Conservation (phyloP, 2,329 filamentous ascomycete species). For the Thelonectria olida region DNA sequence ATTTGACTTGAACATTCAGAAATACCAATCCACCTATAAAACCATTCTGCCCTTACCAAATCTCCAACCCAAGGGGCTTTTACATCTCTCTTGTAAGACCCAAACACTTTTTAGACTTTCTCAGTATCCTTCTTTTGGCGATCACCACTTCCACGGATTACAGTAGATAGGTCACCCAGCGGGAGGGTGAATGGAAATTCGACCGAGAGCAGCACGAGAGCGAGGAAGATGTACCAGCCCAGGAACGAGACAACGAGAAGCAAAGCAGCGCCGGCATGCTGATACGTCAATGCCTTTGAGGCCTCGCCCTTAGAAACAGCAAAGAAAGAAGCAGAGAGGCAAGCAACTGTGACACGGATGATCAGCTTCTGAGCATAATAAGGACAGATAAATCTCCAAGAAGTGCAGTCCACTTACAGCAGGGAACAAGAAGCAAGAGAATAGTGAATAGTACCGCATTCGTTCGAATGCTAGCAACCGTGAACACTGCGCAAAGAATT, state of each 20-base stretch:
- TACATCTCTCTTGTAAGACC: not conserved
- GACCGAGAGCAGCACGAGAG: slow-evolving; percentile 57
- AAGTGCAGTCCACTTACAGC: slow-evolving; percentile 35
- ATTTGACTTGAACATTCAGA: no score
- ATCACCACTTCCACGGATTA: slow-evolving; percentile 43
- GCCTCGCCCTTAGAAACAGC: slow-evolving; percentile 32
- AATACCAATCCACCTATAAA: no score
- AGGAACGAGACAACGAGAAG: slow-evolving; percentile 40
- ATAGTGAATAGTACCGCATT: slow-evolving; percentile 72
- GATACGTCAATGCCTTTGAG: slow-evolving; percentile 26
- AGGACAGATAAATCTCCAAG: not conserved
- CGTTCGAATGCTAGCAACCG: slow-evolving; percentile 71
- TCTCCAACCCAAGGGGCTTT: not conserved
- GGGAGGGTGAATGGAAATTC: slow-evolving; percentile 62
- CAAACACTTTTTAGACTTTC: slow-evolving; percentile 5
- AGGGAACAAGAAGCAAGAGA: slow-evolving; percentile 62
- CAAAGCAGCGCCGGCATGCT: slow-evolving; percentile 41
- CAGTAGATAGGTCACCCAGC: slow-evolving; percentile 58
- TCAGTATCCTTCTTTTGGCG: slow-evolving; percentile 7
- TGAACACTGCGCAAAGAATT: slow-evolving; percentile 67
- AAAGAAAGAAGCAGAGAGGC: slow-evolving; percentile 44
- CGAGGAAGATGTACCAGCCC: slow-evolving; percentile 62
- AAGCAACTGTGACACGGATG: slow-evolving; percentile 30
- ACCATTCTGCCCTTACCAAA: no score
- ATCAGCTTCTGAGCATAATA: not conserved